phyloP scores from a whole-genome alignment of 1,284 basidiomycete species.

The Moesziomyces antarcticus region DNA sequence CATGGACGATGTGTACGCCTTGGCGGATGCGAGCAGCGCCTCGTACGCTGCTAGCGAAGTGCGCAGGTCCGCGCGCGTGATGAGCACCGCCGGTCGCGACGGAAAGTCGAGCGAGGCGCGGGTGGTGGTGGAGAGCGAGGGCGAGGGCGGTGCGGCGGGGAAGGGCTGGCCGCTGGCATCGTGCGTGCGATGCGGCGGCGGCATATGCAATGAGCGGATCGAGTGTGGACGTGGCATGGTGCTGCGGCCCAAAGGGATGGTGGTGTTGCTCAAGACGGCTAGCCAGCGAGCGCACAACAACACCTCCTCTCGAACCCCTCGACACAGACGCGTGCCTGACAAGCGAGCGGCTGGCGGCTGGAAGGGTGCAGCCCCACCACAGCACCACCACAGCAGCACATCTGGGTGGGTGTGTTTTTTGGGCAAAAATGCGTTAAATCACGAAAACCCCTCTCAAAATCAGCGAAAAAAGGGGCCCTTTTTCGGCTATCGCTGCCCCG shows the following conservation, averaged over 20 bases:
- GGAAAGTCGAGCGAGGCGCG: conserved; percentile 76
- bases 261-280: no score
- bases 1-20: conserved; percentile 84
- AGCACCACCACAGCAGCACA: no score
- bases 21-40: conserved; percentile 82
- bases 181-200: conserved; percentile 13
- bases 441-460: neutral
- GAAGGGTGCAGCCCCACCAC: no score
- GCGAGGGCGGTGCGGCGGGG: conserved; percentile 41
- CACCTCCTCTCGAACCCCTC: no score
- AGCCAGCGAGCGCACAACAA: no score
- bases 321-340: no score
- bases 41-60: conserved; percentile 81
- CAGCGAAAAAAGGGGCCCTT: neutral
- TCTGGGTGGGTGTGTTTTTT: no score
- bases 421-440: neutral
- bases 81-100: conserved; percentile 77
- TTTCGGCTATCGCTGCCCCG: neutral
- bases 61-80: conserved; percentile 82
- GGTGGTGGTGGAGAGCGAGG: conserved; percentile 47
- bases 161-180: conserved; percentile 12
- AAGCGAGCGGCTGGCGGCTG: no score
- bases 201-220: conserved; percentile 36
- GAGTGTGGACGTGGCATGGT: conserved; percentile 41
- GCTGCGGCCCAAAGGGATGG: no score